These are phyloP conservation scores for Anisodus tanguticus DNA, from an alignment of 257 asterid species.

Conservation along the genomic window DNA sequence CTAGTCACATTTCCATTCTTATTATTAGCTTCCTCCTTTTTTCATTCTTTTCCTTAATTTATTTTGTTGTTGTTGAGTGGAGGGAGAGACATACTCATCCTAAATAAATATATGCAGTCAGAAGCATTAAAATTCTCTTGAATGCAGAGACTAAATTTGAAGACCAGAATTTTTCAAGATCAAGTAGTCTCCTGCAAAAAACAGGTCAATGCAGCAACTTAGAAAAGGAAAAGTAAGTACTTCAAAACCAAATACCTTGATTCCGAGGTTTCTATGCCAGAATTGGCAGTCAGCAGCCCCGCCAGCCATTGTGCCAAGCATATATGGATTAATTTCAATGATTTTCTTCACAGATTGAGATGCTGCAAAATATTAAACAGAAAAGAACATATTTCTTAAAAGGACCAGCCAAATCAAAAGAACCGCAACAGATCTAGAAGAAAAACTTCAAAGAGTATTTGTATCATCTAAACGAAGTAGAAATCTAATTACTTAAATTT, in stretches of 20 bases:
- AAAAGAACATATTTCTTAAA: not conserved
- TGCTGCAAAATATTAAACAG: conserved; percentile 49
- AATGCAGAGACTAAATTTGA: not conserved
- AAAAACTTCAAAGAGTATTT: conserved; percentile 1
- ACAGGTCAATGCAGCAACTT: not conserved
- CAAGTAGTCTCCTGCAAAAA: not conserved
- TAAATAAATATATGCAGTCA: not conserved
- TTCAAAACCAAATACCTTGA: conserved; percentile 53
- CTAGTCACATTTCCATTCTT: not conserved
- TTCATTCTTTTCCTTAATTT: not conserved
- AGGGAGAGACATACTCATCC: conserved; percentile 8
- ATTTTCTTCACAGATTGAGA: conserved; percentile 91
- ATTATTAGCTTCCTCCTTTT: not conserved
- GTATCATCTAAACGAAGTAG: not conserved
- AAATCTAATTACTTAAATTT: not conserved
- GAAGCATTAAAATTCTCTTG: conserved; percentile 19
- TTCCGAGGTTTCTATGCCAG: conserved; percentile 88
- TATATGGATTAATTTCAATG: conserved; percentile 85
- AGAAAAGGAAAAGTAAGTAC: not conserved
- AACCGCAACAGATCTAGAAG: not conserved
- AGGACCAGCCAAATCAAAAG: not conserved
- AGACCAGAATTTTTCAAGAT: not conserved
- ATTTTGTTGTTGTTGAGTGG: not conserved
- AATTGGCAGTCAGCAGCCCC: conserved; percentile 97
- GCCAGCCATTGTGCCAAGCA: conserved; percentile 99